A percentile compares a stretch with the other conserved stretches of the same genome.
Conservation (phyloP, 2,329 filamentous ascomycete species). For the Cercospora zeae-maydis region DNA sequence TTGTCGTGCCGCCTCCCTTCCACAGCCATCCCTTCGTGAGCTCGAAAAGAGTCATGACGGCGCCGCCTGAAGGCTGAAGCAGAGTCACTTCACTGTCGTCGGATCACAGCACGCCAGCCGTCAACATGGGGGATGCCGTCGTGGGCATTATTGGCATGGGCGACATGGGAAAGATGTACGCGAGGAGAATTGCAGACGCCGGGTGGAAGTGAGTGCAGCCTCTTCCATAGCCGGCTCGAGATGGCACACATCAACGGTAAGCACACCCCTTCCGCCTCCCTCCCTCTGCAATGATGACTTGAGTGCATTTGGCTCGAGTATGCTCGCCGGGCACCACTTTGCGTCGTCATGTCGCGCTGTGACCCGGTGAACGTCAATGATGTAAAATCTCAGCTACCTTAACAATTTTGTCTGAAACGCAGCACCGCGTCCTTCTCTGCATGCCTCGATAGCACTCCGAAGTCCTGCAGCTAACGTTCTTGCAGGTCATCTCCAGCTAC, state of each 20-base stretch:
- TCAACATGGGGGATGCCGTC: conserved; percentile 63
- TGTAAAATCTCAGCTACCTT: conserved; percentile 99
- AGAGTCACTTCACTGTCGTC: conserved; percentile 8
- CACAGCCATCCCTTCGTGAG: background rate
- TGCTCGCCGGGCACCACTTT: conserved; percentile 60
- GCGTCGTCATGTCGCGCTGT: conserved; percentile 67
- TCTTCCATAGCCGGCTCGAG: conserved; percentile 14
- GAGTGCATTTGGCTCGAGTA: conserved; percentile 99
- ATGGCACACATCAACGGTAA: conserved; percentile 33
- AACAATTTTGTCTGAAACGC: conserved; percentile 75
- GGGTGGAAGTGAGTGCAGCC: conserved; percentile 81
- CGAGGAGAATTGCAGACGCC: conserved; percentile 77
- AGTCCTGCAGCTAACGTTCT: conserved; percentile 19
- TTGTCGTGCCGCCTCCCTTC: background rate
- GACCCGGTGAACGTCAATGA: conserved; percentile 72
- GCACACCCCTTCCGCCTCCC: conserved; percentile 24
- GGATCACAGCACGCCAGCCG: conserved; percentile 11
- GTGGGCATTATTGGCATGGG: conserved; percentile 98
- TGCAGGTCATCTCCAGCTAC: conserved; percentile 18
- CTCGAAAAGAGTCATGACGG: conserved; percentile 10
- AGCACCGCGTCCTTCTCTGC: conserved; percentile 7
- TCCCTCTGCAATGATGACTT: conserved; percentile 80
- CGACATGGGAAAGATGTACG: conserved; percentile 99
- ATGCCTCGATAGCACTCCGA: conserved; percentile 1
- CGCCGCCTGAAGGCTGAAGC: conserved; percentile 11